Percentiles rank a stretch among this genome's conserved stretches.
phyloP scores from a whole-genome alignment of 1,284 basidiomycete species.

The Heterobasidion annosum region DNA sequence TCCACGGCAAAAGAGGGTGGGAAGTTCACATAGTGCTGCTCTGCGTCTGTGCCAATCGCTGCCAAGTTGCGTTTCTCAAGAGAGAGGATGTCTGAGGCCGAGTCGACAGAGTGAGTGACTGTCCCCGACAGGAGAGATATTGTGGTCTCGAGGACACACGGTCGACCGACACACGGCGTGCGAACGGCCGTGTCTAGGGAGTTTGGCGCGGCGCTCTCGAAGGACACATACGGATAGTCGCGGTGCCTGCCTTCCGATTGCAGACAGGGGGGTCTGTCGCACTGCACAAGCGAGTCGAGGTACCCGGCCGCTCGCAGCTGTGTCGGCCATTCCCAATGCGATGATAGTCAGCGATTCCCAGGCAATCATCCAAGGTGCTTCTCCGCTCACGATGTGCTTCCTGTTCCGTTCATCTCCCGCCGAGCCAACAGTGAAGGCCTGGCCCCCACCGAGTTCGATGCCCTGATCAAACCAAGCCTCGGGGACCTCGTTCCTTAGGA shows the following conservation, averaged over 20 bases:
- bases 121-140: conserved; percentile 34
- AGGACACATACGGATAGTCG: conserved; percentile 10
- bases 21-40: conserved; percentile 30
- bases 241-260: background rate
- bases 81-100: conserved; percentile 29
- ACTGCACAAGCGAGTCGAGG: conserved; percentile 24
- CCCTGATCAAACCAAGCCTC: conserved; percentile 57
- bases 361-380: background rate
- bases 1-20: conserved; percentile 52
- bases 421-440: conserved; percentile 52
- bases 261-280: conserved; percentile 7
- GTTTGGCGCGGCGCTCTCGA: conserved; percentile 3
- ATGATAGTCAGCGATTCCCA: too few relatives aligned
- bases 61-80: conserved; percentile 27
- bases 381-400: conserved; percentile 42
- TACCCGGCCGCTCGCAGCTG: conserved; percentile 33
- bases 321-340: too few relatives aligned
- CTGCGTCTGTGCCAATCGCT: conserved; percentile 23
- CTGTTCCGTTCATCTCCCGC: conserved; percentile 52
- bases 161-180: conserved; percentile 34
- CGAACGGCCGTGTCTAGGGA: conserved; percentile 14
- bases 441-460: conserved; percentile 47
- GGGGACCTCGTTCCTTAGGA: conserved; percentile 41
- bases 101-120: conserved; percentile 15
- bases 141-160: conserved; percentile 48